A percentile compares a stretch with the other conserved stretches of the same genome.
phyloP scores from a whole-genome alignment of 768 basidiomycete genomes.

The Xerocomus brunneocitrinus region DNA sequence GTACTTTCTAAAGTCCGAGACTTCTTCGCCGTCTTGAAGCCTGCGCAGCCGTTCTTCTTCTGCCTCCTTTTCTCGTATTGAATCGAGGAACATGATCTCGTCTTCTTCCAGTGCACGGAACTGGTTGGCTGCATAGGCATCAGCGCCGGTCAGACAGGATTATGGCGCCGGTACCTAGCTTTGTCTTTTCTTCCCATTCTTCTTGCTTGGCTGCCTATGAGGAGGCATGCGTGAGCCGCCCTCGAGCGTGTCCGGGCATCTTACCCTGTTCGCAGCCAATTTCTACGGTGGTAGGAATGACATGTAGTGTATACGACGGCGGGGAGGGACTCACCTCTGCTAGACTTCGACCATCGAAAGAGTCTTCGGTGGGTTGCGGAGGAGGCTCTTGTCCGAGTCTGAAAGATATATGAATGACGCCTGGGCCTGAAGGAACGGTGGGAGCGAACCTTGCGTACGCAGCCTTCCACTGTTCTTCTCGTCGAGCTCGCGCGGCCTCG shows the following conservation, averaged over 20 bases:
- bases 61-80: constrained; percentile 69
- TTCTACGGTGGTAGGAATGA: constrained; percentile 45
- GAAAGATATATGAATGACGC: constrained; percentile 6
- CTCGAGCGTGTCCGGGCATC: constrained; percentile 14
- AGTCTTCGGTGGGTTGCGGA: constrained; percentile 67
- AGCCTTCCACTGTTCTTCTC: constrained; percentile 87
- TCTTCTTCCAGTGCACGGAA: constrained; percentile 88
- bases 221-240: constrained; percentile 8
- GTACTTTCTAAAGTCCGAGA: constrained; percentile 76
- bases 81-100: constrained; percentile 85
- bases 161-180: constrained; percentile 42
- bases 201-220: constrained; percentile 80
- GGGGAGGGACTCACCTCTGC: constrained; percentile 65
- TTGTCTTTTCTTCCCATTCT: constrained; percentile 90
- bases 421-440: not conserved
- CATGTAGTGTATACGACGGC: constrained; percentile 1
- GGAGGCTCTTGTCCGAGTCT: constrained; percentile 86
- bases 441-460: constrained; percentile 69
- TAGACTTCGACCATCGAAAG: constrained; percentile 78
- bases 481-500: constrained; percentile 62
- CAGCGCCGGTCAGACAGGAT: constrained; percentile 7
- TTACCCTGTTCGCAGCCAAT: constrained; percentile 84
- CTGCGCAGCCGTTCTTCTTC: constrained; percentile 73
- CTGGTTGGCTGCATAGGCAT: constrained; percentile 60
- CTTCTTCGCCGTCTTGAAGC: constrained; percentile 72